phyloP scores from a whole-genome alignment of 257 asterid species.

The Solanum ahanhuiri region DNA sequence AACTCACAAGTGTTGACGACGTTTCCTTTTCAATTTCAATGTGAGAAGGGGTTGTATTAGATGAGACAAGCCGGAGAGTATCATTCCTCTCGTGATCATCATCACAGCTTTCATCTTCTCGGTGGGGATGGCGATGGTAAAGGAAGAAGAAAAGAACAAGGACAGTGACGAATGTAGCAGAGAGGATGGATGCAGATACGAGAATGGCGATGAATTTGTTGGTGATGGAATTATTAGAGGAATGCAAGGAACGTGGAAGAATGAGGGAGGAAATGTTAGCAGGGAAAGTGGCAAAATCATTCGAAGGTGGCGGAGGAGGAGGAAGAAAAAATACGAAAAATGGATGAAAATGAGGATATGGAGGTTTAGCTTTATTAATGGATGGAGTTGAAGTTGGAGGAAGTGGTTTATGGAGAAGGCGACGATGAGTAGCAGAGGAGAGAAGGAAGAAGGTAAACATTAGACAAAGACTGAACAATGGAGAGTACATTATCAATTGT shows the following conservation, averaged over 20 bases:
- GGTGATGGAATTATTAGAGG: slow-evolving; percentile 34
- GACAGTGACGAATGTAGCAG: slow-evolving; percentile 11
- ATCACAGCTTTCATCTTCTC: slow-evolving; percentile 13
- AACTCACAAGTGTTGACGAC: slow-evolving; percentile 41
- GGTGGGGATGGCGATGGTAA: slow-evolving; percentile 32
- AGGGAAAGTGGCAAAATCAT: slow-evolving; percentile 45
- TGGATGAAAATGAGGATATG: slow-evolving; percentile 31
- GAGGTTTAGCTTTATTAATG: slow-evolving; percentile 19
- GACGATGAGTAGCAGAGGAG: slow-evolving; percentile 28
- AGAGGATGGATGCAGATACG: slow-evolving; percentile 33
- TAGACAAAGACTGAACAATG: not conserved
- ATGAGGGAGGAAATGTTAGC: slow-evolving; percentile 87
- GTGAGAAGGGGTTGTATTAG: slow-evolving; percentile 38
- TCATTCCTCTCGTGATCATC: slow-evolving; percentile 25
- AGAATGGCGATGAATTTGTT: slow-evolving; percentile 48
- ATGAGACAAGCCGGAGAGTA: slow-evolving; percentile 62
- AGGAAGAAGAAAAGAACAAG: slow-evolving; percentile 36
- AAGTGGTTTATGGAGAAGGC: slow-evolving; percentile 20
- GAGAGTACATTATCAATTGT: not conserved
- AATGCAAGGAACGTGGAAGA: slow-evolving; percentile 45
- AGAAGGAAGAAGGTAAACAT: not conserved
- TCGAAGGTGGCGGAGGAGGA: slow-evolving; percentile 29
- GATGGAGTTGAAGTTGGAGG: too few relatives aligned
- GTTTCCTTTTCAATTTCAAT: slow-evolving; percentile 24
- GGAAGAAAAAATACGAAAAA: slow-evolving; percentile 49